phyloP scores from a whole-genome alignment of 148 eudicot species.

The Amaranthus cruentus region DNA sequence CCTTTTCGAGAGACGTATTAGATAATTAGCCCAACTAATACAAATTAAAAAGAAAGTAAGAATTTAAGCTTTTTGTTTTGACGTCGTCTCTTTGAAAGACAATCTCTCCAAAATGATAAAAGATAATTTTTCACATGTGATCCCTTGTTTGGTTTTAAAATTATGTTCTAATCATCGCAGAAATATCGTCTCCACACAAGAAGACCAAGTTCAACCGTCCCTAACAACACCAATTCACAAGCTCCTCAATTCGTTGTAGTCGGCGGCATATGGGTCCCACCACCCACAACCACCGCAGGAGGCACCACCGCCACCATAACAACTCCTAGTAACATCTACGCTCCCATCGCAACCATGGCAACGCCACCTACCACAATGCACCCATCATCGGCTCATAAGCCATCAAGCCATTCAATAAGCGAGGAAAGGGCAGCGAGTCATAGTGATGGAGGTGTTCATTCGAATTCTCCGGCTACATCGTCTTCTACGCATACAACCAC shows the following conservation, averaged over 20 bases:
- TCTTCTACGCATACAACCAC: conserved; percentile 54
- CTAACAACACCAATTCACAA: conserved; percentile 37
- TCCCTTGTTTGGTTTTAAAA: no score
- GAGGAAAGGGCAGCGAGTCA: no score
- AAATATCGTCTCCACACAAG: conserved; percentile 78
- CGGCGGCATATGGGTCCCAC: conserved; percentile 82
- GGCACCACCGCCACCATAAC: background rate
- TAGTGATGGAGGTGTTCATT: no score
- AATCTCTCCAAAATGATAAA: no score
- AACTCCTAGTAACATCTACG: conserved; percentile 38
- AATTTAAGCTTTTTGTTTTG: no score
- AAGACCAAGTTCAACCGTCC: conserved; percentile 52
- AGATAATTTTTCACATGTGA: no score
- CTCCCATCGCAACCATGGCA: conserved; percentile 51
- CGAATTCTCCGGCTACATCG: conserved; percentile 43
- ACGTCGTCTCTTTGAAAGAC: no score
- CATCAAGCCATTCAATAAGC: conserved; percentile 10
- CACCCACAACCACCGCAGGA: conserved; percentile 1
- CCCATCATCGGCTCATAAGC: conserved; percentile 26
- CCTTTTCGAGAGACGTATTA: no score
- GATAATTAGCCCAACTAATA: no score
- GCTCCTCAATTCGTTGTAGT: conserved; percentile 75
- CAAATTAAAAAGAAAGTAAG: no score
- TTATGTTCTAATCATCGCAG: conserved; percentile 23
- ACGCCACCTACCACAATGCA: conserved; percentile 21